Conservation (phyloP, 169 alveolate genomes). For the Plasmodium ovale region DNA sequence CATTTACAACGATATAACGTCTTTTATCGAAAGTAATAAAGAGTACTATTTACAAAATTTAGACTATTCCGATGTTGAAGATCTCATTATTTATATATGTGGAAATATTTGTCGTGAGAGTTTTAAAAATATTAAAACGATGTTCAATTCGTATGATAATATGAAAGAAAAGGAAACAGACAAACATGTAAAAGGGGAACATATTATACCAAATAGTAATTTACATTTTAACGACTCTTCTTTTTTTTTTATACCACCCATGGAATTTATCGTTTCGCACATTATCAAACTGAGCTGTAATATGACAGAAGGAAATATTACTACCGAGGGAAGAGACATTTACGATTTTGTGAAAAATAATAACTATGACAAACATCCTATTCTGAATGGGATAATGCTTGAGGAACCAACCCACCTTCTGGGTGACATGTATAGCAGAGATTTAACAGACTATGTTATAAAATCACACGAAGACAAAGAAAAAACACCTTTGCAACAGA, state of each 20-base stretch:
- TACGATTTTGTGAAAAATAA: conserved; percentile 33
- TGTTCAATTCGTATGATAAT: neutral
- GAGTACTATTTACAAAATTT: conserved; percentile 23
- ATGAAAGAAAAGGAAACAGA: neutral
- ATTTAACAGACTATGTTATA: no score
- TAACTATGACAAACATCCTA: conserved; percentile 10
- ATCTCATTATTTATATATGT: conserved; percentile 41
- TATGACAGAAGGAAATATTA: neutral
- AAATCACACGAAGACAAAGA: no score
- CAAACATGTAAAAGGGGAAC: neutral
- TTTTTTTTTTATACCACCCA: conserved; percentile 71
- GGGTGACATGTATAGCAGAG: no score
- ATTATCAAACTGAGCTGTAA: conserved; percentile 12
- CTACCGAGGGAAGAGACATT: neutral
- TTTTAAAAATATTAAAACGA: conserved; percentile 29
- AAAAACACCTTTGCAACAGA: no score
- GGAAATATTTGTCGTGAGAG: conserved; percentile 21
- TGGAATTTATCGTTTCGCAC: conserved; percentile 67
- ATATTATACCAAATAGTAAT: neutral
- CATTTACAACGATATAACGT: conserved; percentile 47
- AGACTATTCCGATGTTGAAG: conserved; percentile 35
- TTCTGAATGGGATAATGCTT: neutral
- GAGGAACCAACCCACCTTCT: neutral
- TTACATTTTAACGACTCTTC: conserved; percentile 12
- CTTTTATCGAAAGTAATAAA: conserved; percentile 60